phyloP scores from a whole-genome alignment of 345 rosid genomes.

The Erodium maritimum region DNA sequence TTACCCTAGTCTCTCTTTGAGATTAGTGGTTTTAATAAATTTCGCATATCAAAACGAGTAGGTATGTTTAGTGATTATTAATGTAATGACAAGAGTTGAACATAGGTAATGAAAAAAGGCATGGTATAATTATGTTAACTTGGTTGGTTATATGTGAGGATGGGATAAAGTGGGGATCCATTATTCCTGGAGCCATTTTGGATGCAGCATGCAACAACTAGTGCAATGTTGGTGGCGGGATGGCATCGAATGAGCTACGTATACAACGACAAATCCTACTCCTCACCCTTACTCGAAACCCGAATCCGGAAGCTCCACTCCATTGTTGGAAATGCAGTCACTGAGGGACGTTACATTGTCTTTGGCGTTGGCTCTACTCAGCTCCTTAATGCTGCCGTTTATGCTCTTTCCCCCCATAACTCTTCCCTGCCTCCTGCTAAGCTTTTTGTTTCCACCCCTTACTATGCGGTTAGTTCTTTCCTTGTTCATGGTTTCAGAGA shows the following conservation, averaged over 20 bases:
- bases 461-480: slow-evolving; percentile 28
- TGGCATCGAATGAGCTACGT: slow-evolving; percentile 52
- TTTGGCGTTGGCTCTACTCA: slow-evolving; percentile 63
- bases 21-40: too few species aligned
- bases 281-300: slow-evolving; percentile 30
- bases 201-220: slow-evolving; percentile 30
- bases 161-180: slow-evolving; percentile 38
- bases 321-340: slow-evolving; percentile 41
- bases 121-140: too few species aligned
- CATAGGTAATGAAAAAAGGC: too few species aligned
- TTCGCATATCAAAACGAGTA: too few species aligned
- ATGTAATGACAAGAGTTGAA: too few species aligned
- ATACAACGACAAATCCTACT: slow-evolving; percentile 11
- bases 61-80: too few species aligned
- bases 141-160: not conserved
- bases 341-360: slow-evolving; percentile 30
- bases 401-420: slow-evolving; percentile 34
- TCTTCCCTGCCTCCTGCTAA: slow-evolving; percentile 29
- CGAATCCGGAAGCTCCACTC: slow-evolving; percentile 39
- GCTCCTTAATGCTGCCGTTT: slow-evolving; percentile 53
- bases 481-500: too few species aligned
- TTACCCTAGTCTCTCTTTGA: too few species aligned
- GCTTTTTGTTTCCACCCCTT: slow-evolving; percentile 45
- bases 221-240: slow-evolving; percentile 38
- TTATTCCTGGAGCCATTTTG: slow-evolving; percentile 45